Evolutionary conservation across 768 basidiomycete genomes (phyloP), one percentile per base, ranked within the genome.

Genomic region (Agrocybe praecox): DNA sequence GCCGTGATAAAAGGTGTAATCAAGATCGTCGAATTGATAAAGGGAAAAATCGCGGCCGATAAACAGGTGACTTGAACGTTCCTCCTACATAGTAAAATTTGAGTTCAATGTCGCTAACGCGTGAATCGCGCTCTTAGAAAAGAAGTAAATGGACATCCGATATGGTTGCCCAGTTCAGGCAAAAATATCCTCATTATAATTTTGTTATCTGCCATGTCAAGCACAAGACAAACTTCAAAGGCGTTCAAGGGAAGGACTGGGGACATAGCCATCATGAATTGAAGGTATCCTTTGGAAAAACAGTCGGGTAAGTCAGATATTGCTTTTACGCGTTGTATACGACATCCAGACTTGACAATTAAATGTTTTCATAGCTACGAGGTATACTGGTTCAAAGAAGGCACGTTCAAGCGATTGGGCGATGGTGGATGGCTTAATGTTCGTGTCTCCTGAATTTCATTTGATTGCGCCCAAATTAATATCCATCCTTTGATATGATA

Each of bases 351-450:
- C 12, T 2, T 8, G 19, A 44, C 26, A 34, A 8, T 34, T 15
- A 1, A 6, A 29, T 43, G 18, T 15, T 2, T 23, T 15, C 29
- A 24, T 33, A 49, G 49, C 8, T 66, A 62, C 43, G 67, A 68
- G 43, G 59, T 65, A 45, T 68, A 68, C 48, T 64, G 62, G 62
- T 62, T 62, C 53, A 58, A 52, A 45, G 50, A 56, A 17, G 65
- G 67, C 23, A 58, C 60, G 2, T 65, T 68, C 56, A 44, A 49
- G 9, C 60, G 60, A 29, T 11, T 59, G 17, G 67, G 65, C 5
- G 67, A 68, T 46, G 67, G 65, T 21, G 65, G 65, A 21, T 66
- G 59, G 43, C 47, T 67, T 15, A 68, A 66, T 47, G 67, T 67
- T 44, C 42, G 65, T 60, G 23, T 49, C 36, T 12, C 26, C 9